Percentiles rank a stretch among this genome's conserved stretches.
Conservation (phyloP, 345 rosid species). For the Eucalyptus microcorys region DNA sequence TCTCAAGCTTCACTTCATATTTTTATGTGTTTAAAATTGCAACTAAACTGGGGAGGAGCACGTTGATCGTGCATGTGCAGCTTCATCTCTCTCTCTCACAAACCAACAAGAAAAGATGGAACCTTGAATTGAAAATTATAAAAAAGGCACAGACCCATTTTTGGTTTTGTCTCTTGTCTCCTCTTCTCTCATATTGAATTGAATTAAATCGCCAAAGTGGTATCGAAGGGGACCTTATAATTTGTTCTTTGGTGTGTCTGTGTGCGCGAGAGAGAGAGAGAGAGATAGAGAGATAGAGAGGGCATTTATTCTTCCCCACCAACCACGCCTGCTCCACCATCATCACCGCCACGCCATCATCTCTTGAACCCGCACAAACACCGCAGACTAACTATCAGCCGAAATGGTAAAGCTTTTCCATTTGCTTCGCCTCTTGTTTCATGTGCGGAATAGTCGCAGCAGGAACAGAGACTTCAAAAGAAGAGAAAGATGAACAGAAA, state of each 20-base stretch:
- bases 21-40: background rate
- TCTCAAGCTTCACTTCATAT: background rate
- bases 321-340: constrained; percentile 5
- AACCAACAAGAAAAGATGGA: background rate
- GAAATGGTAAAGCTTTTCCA: background rate
- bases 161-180: background rate
- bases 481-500: background rate
- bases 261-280: background rate
- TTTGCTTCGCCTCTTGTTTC: background rate
- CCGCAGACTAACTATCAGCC: background rate
- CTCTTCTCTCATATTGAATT: background rate
- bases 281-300: background rate
- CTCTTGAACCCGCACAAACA: background rate
- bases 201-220: background rate
- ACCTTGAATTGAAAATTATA: background rate
- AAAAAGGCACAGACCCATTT: background rate
- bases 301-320: constrained; percentile 43
- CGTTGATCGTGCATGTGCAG: background rate
- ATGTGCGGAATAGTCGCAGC: background rate
- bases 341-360: background rate
- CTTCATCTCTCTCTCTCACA: background rate
- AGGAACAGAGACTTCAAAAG: background rate
- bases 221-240: background rate
- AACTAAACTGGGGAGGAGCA: background rate
- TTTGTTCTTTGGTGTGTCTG: background rate